phyloP scores from a whole-genome alignment of 1,284 basidiomycete species.

The Marasmius sp. region DNA sequence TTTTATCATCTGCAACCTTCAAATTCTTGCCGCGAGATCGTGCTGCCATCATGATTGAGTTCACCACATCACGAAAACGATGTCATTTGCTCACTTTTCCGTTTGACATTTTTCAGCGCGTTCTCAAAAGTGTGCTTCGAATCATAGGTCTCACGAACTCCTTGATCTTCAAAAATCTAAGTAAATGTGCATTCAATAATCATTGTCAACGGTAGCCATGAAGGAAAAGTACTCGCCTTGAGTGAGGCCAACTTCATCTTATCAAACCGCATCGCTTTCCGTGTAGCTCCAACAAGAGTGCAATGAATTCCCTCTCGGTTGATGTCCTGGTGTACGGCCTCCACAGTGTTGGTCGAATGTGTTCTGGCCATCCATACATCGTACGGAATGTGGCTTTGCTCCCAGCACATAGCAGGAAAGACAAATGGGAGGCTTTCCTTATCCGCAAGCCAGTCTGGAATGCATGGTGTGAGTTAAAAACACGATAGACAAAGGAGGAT shows the following conservation, averaged over 20 bases:
- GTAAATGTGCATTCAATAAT: no score
- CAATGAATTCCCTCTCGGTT: conserved; percentile 14
- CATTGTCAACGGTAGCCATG: no score
- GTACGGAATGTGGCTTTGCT: conserved; percentile 15
- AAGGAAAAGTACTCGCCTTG: no score
- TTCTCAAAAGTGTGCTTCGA: no score
- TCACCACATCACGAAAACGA: no score
- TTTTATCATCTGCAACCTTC: no score
- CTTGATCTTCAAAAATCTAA: no score
- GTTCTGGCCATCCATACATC: conserved; percentile 12
- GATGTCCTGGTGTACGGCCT: conserved; percentile 13
- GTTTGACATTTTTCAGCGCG: no score
- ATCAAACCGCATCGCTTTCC: conserved; percentile 12
- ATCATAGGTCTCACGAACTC: no score
- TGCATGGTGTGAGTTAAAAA: not conserved
- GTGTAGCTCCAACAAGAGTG: conserved; percentile 11
- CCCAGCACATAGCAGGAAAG: conserved; percentile 15
- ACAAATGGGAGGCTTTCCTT: conserved; percentile 12
- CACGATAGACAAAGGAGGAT: not conserved
- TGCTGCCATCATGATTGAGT: no score
- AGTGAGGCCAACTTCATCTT: conserved; percentile 3
- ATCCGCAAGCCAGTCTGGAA: conserved; percentile 15
- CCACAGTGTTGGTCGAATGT: conserved; percentile 6
- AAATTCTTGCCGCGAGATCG: no score
- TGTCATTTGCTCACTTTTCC: no score